phyloP scores from a whole-genome alignment of 1,284 basidiomycete genomes.

The Ceratobasidium papillatum region DNA sequence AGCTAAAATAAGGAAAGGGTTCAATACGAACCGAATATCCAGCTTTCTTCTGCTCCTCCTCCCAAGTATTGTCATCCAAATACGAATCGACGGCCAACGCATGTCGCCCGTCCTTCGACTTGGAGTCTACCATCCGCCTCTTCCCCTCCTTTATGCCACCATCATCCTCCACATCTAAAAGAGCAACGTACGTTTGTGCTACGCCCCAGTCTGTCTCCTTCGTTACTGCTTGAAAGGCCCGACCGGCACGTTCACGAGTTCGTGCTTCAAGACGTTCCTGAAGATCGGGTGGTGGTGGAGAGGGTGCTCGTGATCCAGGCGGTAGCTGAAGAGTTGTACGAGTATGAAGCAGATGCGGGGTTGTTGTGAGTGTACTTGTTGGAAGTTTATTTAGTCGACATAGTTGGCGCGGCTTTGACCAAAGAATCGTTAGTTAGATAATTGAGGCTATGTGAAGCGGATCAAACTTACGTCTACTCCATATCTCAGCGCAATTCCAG shows the following conservation, averaged over 20 bases:
- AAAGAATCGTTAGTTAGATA: slow-evolving; percentile 6
- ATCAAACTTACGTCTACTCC: slow-evolving; percentile 63
- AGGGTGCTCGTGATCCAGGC: slow-evolving; percentile 48
- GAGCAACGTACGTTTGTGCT: slow-evolving; percentile 70
- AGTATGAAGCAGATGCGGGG: slow-evolving; percentile 77
- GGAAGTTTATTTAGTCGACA: slow-evolving; percentile 74
- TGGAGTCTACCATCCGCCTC: slow-evolving; percentile 46
- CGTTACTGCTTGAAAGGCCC: slow-evolving; percentile 67
- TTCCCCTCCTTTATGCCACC: slow-evolving; percentile 48
- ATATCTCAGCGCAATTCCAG: slow-evolving; percentile 70
- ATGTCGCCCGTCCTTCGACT: slow-evolving; percentile 50
- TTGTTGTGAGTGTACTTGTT: slow-evolving; percentile 69
- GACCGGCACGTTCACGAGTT: slow-evolving; percentile 64
- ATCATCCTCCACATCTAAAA: slow-evolving; percentile 55
- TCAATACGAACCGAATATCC: slow-evolving; percentile 42
- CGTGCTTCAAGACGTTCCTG: slow-evolving; percentile 56
- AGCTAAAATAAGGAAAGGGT: slow-evolving; percentile 44
- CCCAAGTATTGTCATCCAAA: slow-evolving; percentile 74
- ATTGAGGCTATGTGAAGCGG: not conserved
- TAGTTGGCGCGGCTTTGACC: slow-evolving; percentile 61
- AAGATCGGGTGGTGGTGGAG: slow-evolving; percentile 50
- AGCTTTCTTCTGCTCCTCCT: slow-evolving; percentile 49
- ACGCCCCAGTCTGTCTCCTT: slow-evolving; percentile 73
- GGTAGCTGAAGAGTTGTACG: slow-evolving; percentile 65
- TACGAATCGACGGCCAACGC: slow-evolving; percentile 65